Conservation (phyloP, 192 early-diverging fungal genomes). For the Chytriomyces sp. region DNA sequence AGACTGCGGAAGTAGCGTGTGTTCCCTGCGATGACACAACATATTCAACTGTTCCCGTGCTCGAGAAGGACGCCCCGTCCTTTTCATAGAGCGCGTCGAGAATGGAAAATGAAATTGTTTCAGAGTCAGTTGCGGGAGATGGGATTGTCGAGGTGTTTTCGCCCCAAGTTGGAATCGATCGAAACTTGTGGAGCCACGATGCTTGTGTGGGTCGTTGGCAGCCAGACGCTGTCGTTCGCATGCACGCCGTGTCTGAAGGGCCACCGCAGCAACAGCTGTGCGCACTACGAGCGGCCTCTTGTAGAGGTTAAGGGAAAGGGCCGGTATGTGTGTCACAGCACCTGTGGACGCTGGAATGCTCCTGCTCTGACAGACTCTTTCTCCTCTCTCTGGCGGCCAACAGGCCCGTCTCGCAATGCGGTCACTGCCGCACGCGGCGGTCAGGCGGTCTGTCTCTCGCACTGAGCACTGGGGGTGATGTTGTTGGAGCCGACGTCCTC, state of each 20-base stretch:
- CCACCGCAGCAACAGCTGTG: conserved; percentile 18
- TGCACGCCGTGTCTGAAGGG: conserved; percentile 20
- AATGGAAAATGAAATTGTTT: too few relatives aligned
- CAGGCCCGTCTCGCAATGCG: conserved; percentile 11
- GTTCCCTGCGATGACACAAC: too few relatives aligned
- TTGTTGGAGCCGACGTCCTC: background rate
- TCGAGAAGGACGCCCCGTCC: too few relatives aligned
- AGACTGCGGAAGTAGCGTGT: too few relatives aligned
- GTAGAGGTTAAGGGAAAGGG: conserved; percentile 25
- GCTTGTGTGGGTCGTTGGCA: too few relatives aligned
- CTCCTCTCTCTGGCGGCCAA: background rate
- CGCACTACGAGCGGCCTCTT: background rate
- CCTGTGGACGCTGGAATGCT: background rate
- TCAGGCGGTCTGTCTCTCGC: too few relatives aligned
- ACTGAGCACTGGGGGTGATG: background rate
- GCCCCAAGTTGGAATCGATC: too few relatives aligned
- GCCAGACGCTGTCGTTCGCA: background rate
- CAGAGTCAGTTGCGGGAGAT: too few relatives aligned
- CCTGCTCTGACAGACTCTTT: background rate
- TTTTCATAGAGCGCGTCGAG: too few relatives aligned
- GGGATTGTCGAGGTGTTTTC: too few relatives aligned
- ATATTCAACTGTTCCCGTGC: too few relatives aligned
- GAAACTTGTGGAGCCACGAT: too few relatives aligned
- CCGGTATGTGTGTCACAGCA: background rate
- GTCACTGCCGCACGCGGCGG: conserved; percentile 7